Evolutionary conservation across 2,329 filamentous ascomycete genomes (phyloP).

Genomic region (Monosporascus sp.): DNA sequence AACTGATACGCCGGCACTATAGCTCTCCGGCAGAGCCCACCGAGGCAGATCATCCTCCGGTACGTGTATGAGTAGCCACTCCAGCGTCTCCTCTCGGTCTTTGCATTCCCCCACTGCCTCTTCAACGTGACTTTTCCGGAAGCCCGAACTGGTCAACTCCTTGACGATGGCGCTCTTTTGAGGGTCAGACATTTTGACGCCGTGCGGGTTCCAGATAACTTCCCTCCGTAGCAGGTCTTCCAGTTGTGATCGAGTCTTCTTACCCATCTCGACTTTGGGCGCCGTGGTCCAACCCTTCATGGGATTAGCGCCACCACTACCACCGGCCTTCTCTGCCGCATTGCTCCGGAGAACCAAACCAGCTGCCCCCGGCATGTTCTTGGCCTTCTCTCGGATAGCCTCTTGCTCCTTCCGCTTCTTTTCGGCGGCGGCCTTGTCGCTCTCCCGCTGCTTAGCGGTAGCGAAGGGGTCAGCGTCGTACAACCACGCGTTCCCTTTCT

Average conservation of each 20-base stretch:
- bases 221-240: constrained; percentile 74
- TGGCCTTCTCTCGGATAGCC: constrained; percentile 62
- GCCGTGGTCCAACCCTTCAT: constrained; percentile 77
- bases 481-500: constrained; percentile 77
- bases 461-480: constrained; percentile 95
- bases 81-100: constrained; percentile 84
- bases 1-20: constrained; percentile 83
- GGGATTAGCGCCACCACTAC: constrained; percentile 32
- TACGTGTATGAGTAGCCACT: constrained; percentile 95
- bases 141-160: constrained; percentile 73
- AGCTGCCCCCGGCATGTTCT: constrained; percentile 54
- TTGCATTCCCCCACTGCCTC: constrained; percentile 86
- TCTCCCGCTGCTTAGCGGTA: constrained; percentile 71
- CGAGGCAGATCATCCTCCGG: constrained; percentile 92
- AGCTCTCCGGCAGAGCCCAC: constrained; percentile 89
- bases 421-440: constrained; percentile 67
- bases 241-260: constrained; percentile 69
- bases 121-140: constrained; percentile 81
- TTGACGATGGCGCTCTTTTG: constrained; percentile 59
- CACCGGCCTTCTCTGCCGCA: constrained; percentile 27
- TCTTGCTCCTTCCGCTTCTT: constrained; percentile 73
- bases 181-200: constrained; percentile 54
- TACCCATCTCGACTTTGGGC: constrained; percentile 90
- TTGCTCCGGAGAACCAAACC: constrained; percentile 48
- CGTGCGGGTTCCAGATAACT: constrained; percentile 82